phyloP scores from a whole-genome alignment of 345 rosid species.

The Melastoma malabathricum region DNA sequence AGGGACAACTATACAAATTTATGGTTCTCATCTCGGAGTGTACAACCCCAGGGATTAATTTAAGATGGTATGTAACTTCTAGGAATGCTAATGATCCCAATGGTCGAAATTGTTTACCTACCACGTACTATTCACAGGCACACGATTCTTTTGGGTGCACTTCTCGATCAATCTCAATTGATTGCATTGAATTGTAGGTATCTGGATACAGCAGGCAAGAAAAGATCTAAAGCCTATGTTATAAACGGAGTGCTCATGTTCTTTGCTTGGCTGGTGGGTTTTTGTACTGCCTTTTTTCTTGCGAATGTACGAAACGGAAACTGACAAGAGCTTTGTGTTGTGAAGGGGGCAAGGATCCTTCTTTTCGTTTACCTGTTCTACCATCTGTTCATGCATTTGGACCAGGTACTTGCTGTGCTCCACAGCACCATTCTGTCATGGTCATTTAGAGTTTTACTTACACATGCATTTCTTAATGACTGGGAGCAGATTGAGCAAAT shows the following conservation, averaged over 20 bases:
- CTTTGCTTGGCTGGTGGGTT: constrained; percentile 40
- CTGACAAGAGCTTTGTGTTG: neutral
- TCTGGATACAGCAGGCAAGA: constrained; percentile 46
- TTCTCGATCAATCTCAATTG: neutral
- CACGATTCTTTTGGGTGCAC: neutral
- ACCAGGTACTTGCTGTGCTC: constrained; percentile 21
- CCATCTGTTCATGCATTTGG: constrained; percentile 33
- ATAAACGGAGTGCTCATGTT: constrained; percentile 41
- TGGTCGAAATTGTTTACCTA: no score
- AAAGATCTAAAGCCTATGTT: constrained; percentile 38
- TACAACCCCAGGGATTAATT: constrained; percentile 47
- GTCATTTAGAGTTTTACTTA: neutral
- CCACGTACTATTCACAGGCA: neutral
- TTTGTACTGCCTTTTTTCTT: neutral
- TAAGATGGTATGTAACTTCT: constrained; percentile 35
- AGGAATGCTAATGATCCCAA: no score
- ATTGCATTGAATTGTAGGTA: constrained; percentile 21
- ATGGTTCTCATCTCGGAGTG: constrained; percentile 52
- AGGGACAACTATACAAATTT: constrained; percentile 42
- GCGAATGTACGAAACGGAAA: neutral
- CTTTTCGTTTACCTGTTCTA: constrained; percentile 37
- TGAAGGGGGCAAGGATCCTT: constrained; percentile 45
- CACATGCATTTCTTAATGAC: neutral
- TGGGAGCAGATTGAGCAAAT: constrained; percentile 27
- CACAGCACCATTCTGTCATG: neutral